Evolutionary conservation across 2,329 filamentous ascomycete species (phyloP).

Genomic region (Aspergillus texensis): DNA sequence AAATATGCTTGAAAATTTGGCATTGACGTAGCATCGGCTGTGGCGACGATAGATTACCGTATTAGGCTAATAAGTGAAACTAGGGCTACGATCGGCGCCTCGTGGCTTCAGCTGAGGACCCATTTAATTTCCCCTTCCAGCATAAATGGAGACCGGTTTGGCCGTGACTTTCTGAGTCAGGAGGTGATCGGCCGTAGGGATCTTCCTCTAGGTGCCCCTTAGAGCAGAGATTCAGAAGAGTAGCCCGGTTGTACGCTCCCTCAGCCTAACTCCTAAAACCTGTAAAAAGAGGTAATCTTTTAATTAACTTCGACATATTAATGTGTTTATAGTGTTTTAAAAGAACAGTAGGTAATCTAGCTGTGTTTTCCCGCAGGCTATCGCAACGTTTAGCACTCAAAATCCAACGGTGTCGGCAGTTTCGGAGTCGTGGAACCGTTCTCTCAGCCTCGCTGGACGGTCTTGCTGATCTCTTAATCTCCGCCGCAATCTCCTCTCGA

Average conservation of each 20-base stretch:
- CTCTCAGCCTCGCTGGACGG: background rate
- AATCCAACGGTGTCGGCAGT: background rate
- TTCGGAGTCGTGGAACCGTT: background rate
- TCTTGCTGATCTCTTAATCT: background rate
- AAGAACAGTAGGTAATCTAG: background rate
- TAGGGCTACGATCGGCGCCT: background rate
- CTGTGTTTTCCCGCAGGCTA: background rate
- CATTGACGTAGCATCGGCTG: background rate
- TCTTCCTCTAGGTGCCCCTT: background rate
- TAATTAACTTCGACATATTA: background rate
- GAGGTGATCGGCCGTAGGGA: background rate
- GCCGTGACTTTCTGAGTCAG: conserved; percentile 1
- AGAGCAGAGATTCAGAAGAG: background rate
- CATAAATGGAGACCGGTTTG: background rate
- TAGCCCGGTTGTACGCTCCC: no score
- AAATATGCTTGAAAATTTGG: conserved; percentile 1
- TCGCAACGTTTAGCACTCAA: no score
- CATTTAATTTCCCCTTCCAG: background rate
- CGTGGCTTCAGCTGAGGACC: background rate
- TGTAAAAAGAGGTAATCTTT: background rate
- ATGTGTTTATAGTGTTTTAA: background rate
- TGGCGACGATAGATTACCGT: background rate
- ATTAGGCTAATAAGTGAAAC: background rate
- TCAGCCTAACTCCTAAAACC: background rate
- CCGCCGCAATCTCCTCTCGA: background rate